phyloP scores from a whole-genome alignment of 2,329 filamentous ascomycete species.

The Scedosporium dehoogii region DNA sequence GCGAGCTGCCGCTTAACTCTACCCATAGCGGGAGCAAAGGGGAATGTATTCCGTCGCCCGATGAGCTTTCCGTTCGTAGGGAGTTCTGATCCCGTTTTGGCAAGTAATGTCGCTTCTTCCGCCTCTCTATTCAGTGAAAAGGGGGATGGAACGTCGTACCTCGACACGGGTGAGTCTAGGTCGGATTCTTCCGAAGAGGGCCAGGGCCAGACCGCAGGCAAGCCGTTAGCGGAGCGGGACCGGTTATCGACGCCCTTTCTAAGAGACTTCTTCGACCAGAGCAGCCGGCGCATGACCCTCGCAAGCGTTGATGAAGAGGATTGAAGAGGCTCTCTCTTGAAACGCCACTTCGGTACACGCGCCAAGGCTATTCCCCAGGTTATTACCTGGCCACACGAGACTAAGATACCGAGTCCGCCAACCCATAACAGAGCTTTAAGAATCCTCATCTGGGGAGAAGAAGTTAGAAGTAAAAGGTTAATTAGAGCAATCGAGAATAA shows the following conservation, averaged over 20 bases:
- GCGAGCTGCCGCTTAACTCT: slow-evolving; percentile 18
- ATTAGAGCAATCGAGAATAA: slow-evolving; percentile 75
- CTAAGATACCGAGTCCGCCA: slow-evolving; percentile 66
- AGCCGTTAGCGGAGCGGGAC: background rate
- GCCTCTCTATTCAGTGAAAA: background rate
- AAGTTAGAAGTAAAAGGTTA: slow-evolving; percentile 67
- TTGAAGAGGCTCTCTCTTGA: slow-evolving; percentile 43
- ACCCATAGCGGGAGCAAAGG: slow-evolving; percentile 26
- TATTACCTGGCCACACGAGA: slow-evolving; percentile 64
- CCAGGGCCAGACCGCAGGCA: background rate
- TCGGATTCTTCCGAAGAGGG: slow-evolving; percentile 3
- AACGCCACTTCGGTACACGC: slow-evolving; percentile 84
- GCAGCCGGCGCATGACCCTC: slow-evolving; percentile 7
- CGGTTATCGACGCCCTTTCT: background rate
- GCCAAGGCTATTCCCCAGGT: slow-evolving; percentile 78
- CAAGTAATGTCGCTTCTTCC: background rate
- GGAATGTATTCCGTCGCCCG: slow-evolving; percentile 41
- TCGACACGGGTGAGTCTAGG: background rate
- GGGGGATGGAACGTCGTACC: background rate
- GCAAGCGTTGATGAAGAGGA: background rate
- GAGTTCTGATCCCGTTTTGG: slow-evolving; percentile 7
- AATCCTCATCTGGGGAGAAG: slow-evolving; percentile 74
- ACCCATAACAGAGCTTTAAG: slow-evolving; percentile 79
- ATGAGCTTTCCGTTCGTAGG: slow-evolving; percentile 14
- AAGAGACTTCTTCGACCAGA: background rate